Evolutionary conservation across 495 filamentous ascomycete genomes (phyloP).

Genomic region (Amorphotheca resinae): DNA sequence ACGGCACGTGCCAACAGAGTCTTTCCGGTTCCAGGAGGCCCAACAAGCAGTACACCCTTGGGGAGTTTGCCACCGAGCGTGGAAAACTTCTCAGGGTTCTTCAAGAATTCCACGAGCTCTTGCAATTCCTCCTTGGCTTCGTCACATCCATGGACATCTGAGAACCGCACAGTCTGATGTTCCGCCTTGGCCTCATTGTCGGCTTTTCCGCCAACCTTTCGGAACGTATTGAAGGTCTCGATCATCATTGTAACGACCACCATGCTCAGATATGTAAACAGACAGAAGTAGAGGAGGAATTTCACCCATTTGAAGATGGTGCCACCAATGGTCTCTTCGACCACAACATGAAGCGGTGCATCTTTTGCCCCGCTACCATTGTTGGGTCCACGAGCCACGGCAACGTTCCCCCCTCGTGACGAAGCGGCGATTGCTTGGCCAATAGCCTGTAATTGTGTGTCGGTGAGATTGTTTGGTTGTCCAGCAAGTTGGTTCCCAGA

Average conservation of each 20-base stretch:
- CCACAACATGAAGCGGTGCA: constrained; percentile 80
- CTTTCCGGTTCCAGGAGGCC: constrained; percentile 94
- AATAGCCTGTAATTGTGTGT: constrained; percentile 66
- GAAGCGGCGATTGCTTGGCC: constrained; percentile 79
- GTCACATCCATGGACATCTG: constrained; percentile 92
- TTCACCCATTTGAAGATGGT: constrained; percentile 82
- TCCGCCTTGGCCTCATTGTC: constrained; percentile 79
- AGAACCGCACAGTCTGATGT: constrained; percentile 81
- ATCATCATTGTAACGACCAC: constrained; percentile 66
- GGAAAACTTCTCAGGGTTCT: constrained; percentile 82
- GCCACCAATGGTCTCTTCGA: constrained; percentile 76
- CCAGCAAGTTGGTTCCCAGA: constrained; percentile 18
- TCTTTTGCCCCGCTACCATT: constrained; percentile 52
- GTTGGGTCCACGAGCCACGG: constrained; percentile 33
- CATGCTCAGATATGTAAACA: constrained; percentile 61
- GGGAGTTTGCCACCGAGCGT: constrained; percentile 89
- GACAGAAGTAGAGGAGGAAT: constrained; percentile 63
- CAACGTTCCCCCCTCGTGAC: constrained; percentile 52
- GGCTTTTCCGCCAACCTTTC: constrained; percentile 55
- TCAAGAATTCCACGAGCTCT: constrained; percentile 90
- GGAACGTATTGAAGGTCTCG: constrained; percentile 63
- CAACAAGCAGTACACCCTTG: constrained; percentile 90
- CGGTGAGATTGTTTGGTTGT: constrained; percentile 26
- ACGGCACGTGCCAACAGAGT: constrained; percentile 94
- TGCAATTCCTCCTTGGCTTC: constrained; percentile 97